Evolutionary conservation across 2,329 filamentous ascomycete species (phyloP).

Genomic region (Pyrenophora graminea): DNA sequence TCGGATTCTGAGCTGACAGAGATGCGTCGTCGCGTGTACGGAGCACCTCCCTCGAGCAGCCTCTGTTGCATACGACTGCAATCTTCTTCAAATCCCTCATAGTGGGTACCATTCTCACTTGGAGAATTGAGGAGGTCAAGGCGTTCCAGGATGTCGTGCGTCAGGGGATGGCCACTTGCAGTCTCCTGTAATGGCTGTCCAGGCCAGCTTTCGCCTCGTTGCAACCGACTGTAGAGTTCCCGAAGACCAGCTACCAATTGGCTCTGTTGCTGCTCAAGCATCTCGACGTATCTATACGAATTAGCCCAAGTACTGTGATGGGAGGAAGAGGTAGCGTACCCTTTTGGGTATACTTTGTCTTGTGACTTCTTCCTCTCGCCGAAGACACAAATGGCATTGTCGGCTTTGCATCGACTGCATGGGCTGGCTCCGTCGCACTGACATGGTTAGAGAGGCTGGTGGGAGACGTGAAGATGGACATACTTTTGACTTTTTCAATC

Average conservation of each 20-base stretch:
- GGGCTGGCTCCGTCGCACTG: conserved; percentile 66
- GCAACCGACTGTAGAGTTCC: conserved; percentile 61
- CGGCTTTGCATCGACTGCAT: conserved; percentile 64
- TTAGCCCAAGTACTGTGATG: conserved; percentile 9
- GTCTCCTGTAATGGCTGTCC: conserved; percentile 58
- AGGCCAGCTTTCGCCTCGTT: conserved; percentile 60
- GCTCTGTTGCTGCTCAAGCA: conserved; percentile 68
- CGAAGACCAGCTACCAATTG: conserved; percentile 66
- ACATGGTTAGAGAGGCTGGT: conserved; percentile 13
- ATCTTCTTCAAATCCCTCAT: conserved; percentile 63
- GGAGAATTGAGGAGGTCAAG: conserved; percentile 61
- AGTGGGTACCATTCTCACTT: conserved; percentile 51
- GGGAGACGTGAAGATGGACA: conserved; percentile 11
- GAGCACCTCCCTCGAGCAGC: conserved; percentile 58
- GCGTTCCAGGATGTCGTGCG: conserved; percentile 65
- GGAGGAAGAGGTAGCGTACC: conserved; percentile 47
- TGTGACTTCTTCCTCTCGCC: conserved; percentile 68
- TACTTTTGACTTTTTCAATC: conserved; percentile 69
- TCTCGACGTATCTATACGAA: conserved; percentile 62
- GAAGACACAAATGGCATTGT: conserved; percentile 68
- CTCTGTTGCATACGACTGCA: conserved; percentile 59
- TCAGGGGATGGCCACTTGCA: conserved; percentile 61
- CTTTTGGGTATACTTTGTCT: conserved; percentile 71
- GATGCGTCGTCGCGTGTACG: conserved; percentile 57
- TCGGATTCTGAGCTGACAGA: conserved; percentile 64